These are phyloP conservation scores for Erigeron philadelphicus DNA, from an alignment of 140 eudicot species.

Conservation along the genomic window DNA sequence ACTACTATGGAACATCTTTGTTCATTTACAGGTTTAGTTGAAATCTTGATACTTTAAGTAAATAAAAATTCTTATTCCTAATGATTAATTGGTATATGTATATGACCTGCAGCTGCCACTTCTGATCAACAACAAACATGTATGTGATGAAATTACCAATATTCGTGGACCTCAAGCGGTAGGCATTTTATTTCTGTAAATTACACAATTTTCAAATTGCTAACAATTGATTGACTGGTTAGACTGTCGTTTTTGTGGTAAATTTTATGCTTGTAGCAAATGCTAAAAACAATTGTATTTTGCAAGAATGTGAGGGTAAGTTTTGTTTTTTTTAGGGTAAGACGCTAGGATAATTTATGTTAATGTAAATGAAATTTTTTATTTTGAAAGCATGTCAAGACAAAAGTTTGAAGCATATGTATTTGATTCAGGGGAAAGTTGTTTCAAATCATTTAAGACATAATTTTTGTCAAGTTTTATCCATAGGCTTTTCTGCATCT, in stretches of 20 bases:
- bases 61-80: not conserved
- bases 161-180: slow-evolving; percentile 58
- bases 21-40: slow-evolving; percentile 68
- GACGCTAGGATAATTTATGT: not conserved
- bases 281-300: slow-evolving; percentile 1
- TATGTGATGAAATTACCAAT: slow-evolving; percentile 54
- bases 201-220: not conserved
- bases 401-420: too few relatives aligned
- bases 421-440: not conserved
- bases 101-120: slow-evolving; percentile 70
- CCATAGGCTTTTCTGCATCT: slow-evolving; percentile 7
- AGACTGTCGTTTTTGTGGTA: not conserved
- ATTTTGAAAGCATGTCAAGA: not conserved
- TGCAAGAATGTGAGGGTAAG: not conserved
- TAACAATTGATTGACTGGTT: slow-evolving; percentile 1
- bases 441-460: not conserved
- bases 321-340: not conserved
- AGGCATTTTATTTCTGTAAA: slow-evolving; percentile 24
- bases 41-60: slow-evolving; percentile 12
- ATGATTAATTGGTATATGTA: slow-evolving; percentile 3
- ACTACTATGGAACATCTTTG: slow-evolving; percentile 86
- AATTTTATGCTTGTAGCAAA: not conserved
- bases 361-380: not conserved
- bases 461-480: not conserved
- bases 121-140: slow-evolving; percentile 48